phyloP scores from a whole-genome alignment of 192 early-diverging fungal genomes.

The Coemansia sp. region DNA sequence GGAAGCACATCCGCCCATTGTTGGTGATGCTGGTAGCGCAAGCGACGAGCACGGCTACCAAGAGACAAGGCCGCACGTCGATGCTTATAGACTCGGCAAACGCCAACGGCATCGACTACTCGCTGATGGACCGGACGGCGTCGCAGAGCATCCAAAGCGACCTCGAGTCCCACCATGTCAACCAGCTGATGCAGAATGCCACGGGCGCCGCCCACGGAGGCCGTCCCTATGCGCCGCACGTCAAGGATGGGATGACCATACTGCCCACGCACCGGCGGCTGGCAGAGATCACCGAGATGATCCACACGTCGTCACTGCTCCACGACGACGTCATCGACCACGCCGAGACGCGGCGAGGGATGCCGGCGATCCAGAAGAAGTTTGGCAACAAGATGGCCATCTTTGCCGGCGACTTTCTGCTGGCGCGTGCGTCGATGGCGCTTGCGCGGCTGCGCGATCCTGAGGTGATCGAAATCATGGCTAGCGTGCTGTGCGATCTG shows the following conservation, averaged over 20 bases:
- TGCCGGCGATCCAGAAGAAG: constrained; percentile 76
- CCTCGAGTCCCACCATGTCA: constrained; percentile 26
- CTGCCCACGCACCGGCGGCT: constrained; percentile 87
- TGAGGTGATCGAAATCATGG: constrained; percentile 90
- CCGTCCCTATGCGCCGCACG: constrained; percentile 36
- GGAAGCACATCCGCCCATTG: constrained; percentile 91
- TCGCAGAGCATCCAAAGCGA: constrained; percentile 53
- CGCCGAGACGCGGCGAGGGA: constrained; percentile 68
- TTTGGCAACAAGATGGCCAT: constrained; percentile 99
- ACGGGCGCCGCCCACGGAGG: constrained; percentile 33
- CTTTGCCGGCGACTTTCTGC: constrained; percentile 88
- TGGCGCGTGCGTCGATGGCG: constrained; percentile 90
- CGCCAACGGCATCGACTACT: constrained; percentile 30
- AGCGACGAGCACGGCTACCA: constrained; percentile 73
- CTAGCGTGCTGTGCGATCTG: constrained; percentile 87
- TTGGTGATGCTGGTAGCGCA: constrained; percentile 87
- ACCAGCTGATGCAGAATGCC: constrained; percentile 36
- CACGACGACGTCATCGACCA: constrained; percentile 94
- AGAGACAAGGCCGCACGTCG: constrained; percentile 41
- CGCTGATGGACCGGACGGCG: constrained; percentile 66
- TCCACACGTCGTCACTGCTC: constrained; percentile 92
- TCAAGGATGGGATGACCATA: constrained; percentile 53
- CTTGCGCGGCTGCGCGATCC: constrained; percentile 85
- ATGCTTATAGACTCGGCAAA: constrained; percentile 34
- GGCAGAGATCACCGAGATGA: constrained; percentile 98